Evolutionary conservation across 2,329 filamentous ascomycete species (phyloP).

Genomic region (Chaetomium sp.): DNA sequence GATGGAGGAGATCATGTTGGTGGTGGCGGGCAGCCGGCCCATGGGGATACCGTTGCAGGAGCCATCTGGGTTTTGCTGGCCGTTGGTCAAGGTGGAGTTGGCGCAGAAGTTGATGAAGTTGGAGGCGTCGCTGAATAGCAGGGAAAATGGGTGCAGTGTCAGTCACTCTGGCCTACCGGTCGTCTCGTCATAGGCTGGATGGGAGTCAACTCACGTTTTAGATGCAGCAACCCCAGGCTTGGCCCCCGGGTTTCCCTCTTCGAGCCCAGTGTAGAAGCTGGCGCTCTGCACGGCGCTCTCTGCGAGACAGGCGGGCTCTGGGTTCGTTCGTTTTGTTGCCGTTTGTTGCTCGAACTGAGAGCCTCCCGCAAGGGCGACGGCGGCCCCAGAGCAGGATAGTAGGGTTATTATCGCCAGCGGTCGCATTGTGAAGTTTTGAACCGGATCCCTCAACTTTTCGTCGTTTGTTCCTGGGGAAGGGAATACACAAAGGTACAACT

Average conservation of each 20-base stretch:
- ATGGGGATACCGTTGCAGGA: conserved; percentile 55
- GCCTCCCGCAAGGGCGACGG: too few species aligned
- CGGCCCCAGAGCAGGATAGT: too few species aligned
- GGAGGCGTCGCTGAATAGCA: conserved; percentile 8
- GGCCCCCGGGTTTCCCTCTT: conserved; percentile 26
- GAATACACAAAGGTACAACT: too few species aligned
- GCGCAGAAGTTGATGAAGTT: conserved; percentile 58
- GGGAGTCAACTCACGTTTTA: conserved; percentile 32
- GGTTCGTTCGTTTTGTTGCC: neutral
- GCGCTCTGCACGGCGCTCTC: conserved; percentile 37
- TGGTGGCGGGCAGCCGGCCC: conserved; percentile 46
- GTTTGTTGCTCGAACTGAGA: too few species aligned
- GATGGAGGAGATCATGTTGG: conserved; percentile 50
- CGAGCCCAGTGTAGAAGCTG: conserved; percentile 35
- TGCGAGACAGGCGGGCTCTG: conserved; percentile 26
- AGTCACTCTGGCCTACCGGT: neutral
- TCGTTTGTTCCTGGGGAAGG: too few species aligned
- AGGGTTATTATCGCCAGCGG: too few species aligned
- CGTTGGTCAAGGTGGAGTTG: conserved; percentile 49
- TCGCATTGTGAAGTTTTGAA: too few species aligned
- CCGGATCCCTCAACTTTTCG: too few species aligned
- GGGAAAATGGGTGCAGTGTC: neutral
- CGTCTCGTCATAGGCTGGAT: neutral
- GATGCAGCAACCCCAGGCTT: conserved; percentile 34
- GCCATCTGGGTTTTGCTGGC: conserved; percentile 41